Conservation (phyloP, 768 basidiomycete species). For the Russula sp. region DNA sequence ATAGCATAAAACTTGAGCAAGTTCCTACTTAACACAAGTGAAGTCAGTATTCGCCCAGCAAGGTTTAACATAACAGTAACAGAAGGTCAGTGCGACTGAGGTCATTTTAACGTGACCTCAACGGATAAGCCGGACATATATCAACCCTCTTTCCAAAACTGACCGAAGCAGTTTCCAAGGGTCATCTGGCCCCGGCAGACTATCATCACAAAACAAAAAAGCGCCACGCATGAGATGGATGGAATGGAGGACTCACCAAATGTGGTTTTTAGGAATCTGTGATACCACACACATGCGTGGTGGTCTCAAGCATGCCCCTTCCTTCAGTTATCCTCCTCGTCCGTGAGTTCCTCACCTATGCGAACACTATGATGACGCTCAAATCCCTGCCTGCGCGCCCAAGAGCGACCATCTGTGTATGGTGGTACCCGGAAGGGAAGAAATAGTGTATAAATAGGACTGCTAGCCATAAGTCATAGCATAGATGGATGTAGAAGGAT, state of each 20-base stretch:
- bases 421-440: slow-evolving; percentile 75
- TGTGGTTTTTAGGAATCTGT: neutral
- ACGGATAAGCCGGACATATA: slow-evolving; percentile 47
- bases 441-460: slow-evolving; percentile 72
- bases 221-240: neutral
- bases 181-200: slow-evolving; percentile 85
- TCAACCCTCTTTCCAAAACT: slow-evolving; percentile 40
- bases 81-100: slow-evolving; percentile 5
- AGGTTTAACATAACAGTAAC: too few species aligned
- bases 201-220: slow-evolving; percentile 44
- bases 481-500: neutral
- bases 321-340: slow-evolving; percentile 47
- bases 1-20: neutral
- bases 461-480: slow-evolving; percentile 27
- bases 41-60: neutral
- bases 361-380: slow-evolving; percentile 53
- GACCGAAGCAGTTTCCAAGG: slow-evolving; percentile 34
- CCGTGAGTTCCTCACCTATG: slow-evolving; percentile 83
- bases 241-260: slow-evolving; percentile 20
- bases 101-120: neutral
- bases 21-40: neutral
- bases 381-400: slow-evolving; percentile 66
- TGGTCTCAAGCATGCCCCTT: neutral
- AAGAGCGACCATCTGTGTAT: slow-evolving; percentile 75
- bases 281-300: neutral